Evolutionary conservation across 495 filamentous ascomycete species (phyloP).

Genomic region (Polyplosphaeria fusca): DNA sequence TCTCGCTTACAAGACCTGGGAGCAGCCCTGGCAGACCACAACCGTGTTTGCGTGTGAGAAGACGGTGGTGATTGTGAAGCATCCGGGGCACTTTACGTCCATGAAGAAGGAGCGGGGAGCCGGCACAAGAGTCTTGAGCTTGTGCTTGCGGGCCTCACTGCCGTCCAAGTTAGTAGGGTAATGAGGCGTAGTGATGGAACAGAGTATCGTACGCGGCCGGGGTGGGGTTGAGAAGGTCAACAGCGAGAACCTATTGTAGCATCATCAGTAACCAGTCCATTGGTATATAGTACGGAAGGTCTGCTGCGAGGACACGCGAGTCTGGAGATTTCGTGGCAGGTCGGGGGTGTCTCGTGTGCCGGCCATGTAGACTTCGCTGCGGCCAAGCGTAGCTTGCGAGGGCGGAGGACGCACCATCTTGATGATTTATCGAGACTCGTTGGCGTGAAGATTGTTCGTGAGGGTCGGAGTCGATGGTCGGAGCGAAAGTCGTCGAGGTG

Average conservation of each 20-base stretch:
- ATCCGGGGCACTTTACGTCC: slow-evolving; percentile 99
- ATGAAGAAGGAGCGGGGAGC: slow-evolving; percentile 99
- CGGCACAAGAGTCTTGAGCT: slow-evolving; percentile 97
- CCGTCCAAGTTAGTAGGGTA: not conserved
- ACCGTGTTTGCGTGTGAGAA: slow-evolving; percentile 99
- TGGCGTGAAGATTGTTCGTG: not conserved
- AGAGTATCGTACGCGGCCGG: slow-evolving; percentile 60
- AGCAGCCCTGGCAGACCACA: slow-evolving; percentile 98
- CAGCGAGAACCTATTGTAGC: slow-evolving; percentile 82
- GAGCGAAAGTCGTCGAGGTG: slow-evolving; percentile 13
- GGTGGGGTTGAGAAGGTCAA: slow-evolving; percentile 98
- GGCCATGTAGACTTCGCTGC: not conserved
- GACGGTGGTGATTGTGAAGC: slow-evolving; percentile 99
- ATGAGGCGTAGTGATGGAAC: not conserved
- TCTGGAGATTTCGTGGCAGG: slow-evolving; percentile 17
- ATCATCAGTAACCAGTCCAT: not conserved
- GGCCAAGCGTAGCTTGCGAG: not conserved
- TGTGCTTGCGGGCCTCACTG: slow-evolving; percentile 92
- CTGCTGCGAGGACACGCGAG: not conserved
- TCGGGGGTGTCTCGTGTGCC: slow-evolving; percentile 19
- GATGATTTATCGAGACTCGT: slow-evolving; percentile 16
- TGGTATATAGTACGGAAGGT: not conserved
- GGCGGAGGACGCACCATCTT: slow-evolving; percentile 26
- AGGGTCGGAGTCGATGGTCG: slow-evolving; percentile 17
- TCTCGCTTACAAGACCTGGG: slow-evolving; percentile 50